Percentiles rank a stretch among this genome's conserved stretches.
These are phyloP conservation scores for Metschnikowia drakensbergensis DNA, from an alignment of 805 yeast species.

Conservation along the genomic window DNA sequence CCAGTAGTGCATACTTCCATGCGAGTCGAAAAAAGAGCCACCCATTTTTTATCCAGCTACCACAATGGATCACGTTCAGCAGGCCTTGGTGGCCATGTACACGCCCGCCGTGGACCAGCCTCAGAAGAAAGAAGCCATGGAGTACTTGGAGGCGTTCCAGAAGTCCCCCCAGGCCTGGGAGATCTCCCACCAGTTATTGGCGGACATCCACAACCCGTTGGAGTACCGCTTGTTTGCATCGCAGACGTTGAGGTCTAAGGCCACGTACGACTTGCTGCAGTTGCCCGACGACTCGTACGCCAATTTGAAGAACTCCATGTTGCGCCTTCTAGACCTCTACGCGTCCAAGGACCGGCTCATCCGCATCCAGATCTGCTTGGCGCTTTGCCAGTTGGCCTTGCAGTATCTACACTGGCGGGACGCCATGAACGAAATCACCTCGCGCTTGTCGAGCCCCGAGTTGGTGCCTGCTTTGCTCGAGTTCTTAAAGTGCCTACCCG, in stretches of 20 bases:
- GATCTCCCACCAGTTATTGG: slow-evolving; percentile 53
- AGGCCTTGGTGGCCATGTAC: slow-evolving; percentile 49
- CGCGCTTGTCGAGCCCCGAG: slow-evolving; percentile 39
- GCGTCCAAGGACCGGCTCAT: slow-evolving; percentile 47
- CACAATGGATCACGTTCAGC: slow-evolving; percentile 31
- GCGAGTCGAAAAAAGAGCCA: slow-evolving; percentile 1
- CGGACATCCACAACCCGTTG: slow-evolving; percentile 30
- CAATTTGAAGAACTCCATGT: slow-evolving; percentile 64
- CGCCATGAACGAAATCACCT: slow-evolving; percentile 65
- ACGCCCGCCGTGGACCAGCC: slow-evolving; percentile 34
- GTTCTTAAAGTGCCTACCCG: slow-evolving; percentile 84
- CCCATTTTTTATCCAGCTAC: not conserved
- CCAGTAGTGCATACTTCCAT: not conserved
- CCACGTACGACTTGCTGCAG: slow-evolving; percentile 79
- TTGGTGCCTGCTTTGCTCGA: slow-evolving; percentile 56
- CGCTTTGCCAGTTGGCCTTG: slow-evolving; percentile 76
- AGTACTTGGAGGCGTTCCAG: slow-evolving; percentile 75
- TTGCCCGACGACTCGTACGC: slow-evolving; percentile 50
- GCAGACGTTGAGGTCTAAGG: slow-evolving; percentile 82
- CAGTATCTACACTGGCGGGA: slow-evolving; percentile 72
- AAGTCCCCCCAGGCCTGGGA: slow-evolving; percentile 82
- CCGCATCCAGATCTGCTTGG: slow-evolving; percentile 77
- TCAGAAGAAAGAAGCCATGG: slow-evolving; percentile 49
- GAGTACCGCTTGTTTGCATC: slow-evolving; percentile 80
- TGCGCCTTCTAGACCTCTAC: slow-evolving; percentile 53